A percentile compares a stretch with the other conserved stretches of the same genome.
Conservation (phyloP, 1,284 basidiomycete species). For the Moesziomyces globuligerus region DNA sequence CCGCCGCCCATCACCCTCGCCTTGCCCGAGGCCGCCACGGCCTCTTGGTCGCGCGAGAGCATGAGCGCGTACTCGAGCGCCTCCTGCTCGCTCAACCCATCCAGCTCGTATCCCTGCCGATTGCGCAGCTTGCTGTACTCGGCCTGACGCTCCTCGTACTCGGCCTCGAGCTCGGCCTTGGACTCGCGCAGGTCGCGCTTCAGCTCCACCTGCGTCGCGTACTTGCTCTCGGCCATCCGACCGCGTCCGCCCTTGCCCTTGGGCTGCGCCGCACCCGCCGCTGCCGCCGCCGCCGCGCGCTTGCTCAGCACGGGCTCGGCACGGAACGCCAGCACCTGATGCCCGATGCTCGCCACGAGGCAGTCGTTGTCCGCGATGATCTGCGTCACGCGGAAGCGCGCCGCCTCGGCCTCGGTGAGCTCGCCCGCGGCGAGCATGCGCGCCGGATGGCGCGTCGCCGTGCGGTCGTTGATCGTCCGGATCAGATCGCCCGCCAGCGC, state of each 20-base stretch:
- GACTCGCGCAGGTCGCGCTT: slow-evolving; percentile 60
- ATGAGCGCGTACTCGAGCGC: slow-evolving; percentile 84
- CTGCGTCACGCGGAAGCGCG: slow-evolving; percentile 73
- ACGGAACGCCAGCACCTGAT: slow-evolving; percentile 77
- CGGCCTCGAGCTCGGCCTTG: slow-evolving; percentile 70
- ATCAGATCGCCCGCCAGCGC: slow-evolving; percentile 71
- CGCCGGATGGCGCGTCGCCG: slow-evolving; percentile 70
- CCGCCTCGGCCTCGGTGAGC: slow-evolving; percentile 68
- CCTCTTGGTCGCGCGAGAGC: slow-evolving; percentile 82
- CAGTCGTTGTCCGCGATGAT: slow-evolving; percentile 76
- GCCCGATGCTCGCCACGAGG: slow-evolving; percentile 75
- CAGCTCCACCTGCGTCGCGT: slow-evolving; percentile 50
- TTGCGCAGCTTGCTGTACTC: slow-evolving; percentile 69
- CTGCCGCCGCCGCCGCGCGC: slow-evolving; percentile 24
- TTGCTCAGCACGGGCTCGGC: slow-evolving; percentile 70
- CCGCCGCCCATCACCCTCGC: slow-evolving; percentile 17
- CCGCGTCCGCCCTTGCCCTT: slow-evolving; percentile 19
- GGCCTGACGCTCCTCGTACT: slow-evolving; percentile 76
- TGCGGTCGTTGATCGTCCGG: slow-evolving; percentile 64
- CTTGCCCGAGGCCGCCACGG: slow-evolving; percentile 45
- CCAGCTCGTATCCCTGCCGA: slow-evolving; percentile 70
- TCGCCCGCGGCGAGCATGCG: slow-evolving; percentile 71
- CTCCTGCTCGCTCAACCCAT: slow-evolving; percentile 79
- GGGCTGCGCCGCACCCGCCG: slow-evolving; percentile 7
- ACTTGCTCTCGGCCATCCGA: slow-evolving; percentile 40